phyloP scores from a whole-genome alignment of 257 asterid genomes.

The Coffea canephora region DNA sequence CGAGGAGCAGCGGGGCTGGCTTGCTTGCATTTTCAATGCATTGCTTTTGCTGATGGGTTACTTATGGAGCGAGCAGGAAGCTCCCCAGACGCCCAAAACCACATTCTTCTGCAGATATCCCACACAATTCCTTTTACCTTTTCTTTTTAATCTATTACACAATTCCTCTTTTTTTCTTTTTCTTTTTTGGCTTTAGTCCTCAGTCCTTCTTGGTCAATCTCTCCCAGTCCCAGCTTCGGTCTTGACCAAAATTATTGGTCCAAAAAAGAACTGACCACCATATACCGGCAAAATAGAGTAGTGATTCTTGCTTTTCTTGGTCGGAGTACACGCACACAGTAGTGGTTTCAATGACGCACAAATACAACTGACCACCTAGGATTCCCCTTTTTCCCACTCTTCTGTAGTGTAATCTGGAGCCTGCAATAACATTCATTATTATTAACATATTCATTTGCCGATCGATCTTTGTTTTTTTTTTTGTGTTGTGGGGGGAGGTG shows the following conservation, averaged over 20 bases:
- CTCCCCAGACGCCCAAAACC: background rate
- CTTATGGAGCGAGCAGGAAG: conserved; percentile 25
- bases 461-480: no score
- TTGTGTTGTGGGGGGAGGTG: no score
- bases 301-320: conserved; percentile 6
- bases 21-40: no score
- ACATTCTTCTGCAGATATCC: background rate
- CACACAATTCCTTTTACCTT: conserved; percentile 26
- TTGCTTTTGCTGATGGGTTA: conserved; percentile 1
- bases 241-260: conserved; percentile 46
- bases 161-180: no score
- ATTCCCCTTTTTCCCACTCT: background rate
- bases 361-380: conserved; percentile 13
- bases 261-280: conserved; percentile 8
- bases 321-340: background rate
- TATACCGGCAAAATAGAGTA: background rate
- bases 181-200: no score
- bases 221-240: conserved; percentile 20
- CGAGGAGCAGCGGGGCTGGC: no score
- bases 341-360: conserved; percentile 7
- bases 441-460: no score
- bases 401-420: background rate
- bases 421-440: no score
- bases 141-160: conserved; percentile 13
- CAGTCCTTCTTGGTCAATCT: conserved; percentile 36